A percentile compares a stretch with the other conserved stretches of the same genome.
phyloP scores from a whole-genome alignment of 1,284 basidiomycete species.

The Macrocystidia cucumis region DNA sequence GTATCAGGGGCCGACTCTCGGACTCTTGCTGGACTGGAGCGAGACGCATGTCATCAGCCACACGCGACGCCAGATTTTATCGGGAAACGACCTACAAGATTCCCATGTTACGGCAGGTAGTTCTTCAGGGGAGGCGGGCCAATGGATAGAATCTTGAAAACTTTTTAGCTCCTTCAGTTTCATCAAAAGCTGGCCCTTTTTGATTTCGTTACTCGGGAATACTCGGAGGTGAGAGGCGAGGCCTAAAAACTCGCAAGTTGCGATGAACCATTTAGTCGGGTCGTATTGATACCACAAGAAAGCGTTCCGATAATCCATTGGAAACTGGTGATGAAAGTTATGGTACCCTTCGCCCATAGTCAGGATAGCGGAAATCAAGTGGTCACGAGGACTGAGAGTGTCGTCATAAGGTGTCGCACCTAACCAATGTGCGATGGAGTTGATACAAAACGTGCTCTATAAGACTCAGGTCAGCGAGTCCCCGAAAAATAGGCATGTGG shows the following conservation, averaged over 20 bases:
- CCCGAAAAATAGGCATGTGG: constrained; percentile 1
- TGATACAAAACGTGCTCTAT: constrained; percentile 87
- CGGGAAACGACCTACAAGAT: constrained; percentile 54
- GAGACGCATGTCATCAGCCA: constrained; percentile 5
- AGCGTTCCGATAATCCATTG: constrained; percentile 77
- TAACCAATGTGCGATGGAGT: constrained; percentile 86
- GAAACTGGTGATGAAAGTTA: constrained; percentile 89
- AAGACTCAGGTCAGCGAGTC: constrained; percentile 7
- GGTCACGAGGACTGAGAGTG: constrained; percentile 75
- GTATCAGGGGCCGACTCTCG: constrained; percentile 54
- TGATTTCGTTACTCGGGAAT: constrained; percentile 85
- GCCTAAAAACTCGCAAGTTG: constrained; percentile 49
- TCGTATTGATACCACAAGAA: constrained; percentile 63
- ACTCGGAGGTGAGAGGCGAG: constrained; percentile 73
- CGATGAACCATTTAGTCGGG: constrained; percentile 72
- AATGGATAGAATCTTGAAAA: constrained; percentile 57
- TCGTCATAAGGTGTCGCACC: constrained; percentile 84
- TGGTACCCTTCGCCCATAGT: constrained; percentile 93
- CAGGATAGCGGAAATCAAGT: constrained; percentile 78
- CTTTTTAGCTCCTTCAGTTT: constrained; percentile 68
- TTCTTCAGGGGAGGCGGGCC: constrained; percentile 59
- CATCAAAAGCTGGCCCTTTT: constrained; percentile 79
- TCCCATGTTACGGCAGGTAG: constrained; percentile 82
- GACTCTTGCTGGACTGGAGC: constrained; percentile 60
- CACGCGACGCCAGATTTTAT: too few relatives aligned